Conservation (phyloP, 495 filamentous ascomycete genomes). For the Glonium stellatum region DNA sequence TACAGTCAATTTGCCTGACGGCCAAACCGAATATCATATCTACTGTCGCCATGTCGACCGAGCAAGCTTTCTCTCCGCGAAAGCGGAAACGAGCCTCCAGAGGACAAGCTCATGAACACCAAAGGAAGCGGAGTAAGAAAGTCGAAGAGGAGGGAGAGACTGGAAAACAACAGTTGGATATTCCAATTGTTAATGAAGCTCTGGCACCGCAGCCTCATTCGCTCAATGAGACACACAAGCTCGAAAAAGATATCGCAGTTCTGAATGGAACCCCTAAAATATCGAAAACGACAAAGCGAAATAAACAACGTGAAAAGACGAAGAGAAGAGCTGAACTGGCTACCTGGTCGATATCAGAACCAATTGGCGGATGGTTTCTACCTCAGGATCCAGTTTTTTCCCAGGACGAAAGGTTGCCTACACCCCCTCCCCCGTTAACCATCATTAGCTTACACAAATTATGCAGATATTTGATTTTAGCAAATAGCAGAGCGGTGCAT, state of each 20-base stretch:
- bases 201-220: neutral
- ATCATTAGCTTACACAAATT: neutral
- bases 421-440: neutral
- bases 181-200: neutral
- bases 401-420: slow-evolving; percentile 67
- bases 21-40: neutral
- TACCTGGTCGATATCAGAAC: slow-evolving; percentile 52
- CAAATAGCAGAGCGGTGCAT: slow-evolving; percentile 56
- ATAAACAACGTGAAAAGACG: slow-evolving; percentile 14
- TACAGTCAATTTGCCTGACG: neutral
- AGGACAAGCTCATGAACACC: slow-evolving; percentile 14
- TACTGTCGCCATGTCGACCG: neutral
- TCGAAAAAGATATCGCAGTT: neutral
- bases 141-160: slow-evolving; percentile 45
- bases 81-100: slow-evolving; percentile 3
- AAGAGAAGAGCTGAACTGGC: slow-evolving; percentile 6
- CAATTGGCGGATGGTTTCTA: slow-evolving; percentile 62
- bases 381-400: slow-evolving; percentile 74
- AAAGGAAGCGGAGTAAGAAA: slow-evolving; percentile 44
- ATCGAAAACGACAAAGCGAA: slow-evolving; percentile 4
- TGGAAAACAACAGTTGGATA: slow-evolving; percentile 21
- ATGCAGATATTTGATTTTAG: slow-evolving; percentile 51
- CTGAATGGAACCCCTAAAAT: neutral
- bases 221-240: neutral
- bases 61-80: neutral